Evolutionary conservation across 1,284 basidiomycete species (phyloP), one percentile per base, ranked within the genome.

Genomic region (Irpex sp.): DNA sequence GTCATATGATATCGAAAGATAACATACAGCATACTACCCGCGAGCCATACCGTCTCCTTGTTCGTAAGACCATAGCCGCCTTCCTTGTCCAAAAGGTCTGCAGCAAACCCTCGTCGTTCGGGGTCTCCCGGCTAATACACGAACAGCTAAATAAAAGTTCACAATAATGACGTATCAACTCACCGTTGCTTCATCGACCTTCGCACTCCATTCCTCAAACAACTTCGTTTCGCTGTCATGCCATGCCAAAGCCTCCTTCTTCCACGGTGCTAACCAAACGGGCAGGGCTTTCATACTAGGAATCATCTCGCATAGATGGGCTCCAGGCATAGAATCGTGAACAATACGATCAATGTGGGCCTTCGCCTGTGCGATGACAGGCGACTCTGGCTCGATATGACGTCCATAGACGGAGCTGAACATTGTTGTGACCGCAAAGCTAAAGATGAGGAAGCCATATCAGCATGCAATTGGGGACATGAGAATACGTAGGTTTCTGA

Each of bases 251-350:
- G 38, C 59, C 5, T 63, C 59, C 36, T 57, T 48, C 58, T 63
- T 63, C 62, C 62, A 63, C 48, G 52, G 54, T 2, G 62, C 62
- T 3, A 63, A 48, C 59, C 58, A 60, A 9, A 17, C 60, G 17
- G 62, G 62, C 7, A 63, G 31, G 58, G 56, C n/a, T 54, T 60
- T 60, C 62, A 63, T 63, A 13, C 37, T 19, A 5, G 62, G 62
- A 5, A 56, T 4, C 9, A 56, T 11, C 9, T 56, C 54, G 13
- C 13, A 13, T 9, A 56, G 9, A 17, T 34, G 31, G 17, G 7
- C 11, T 26, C 54, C 54, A 15, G 54, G 54, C 9, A 36, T 17
- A 4, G 26, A 31, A 9, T 17, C 34, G 9, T 34, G 13, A 15
- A 15, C 54, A 3, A 4, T 36, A 34, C 19, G 54, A 31, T 47